Evolutionary conservation across 768 basidiomycete genomes (phyloP).

Genomic region (Myochromella boudieri): DNA sequence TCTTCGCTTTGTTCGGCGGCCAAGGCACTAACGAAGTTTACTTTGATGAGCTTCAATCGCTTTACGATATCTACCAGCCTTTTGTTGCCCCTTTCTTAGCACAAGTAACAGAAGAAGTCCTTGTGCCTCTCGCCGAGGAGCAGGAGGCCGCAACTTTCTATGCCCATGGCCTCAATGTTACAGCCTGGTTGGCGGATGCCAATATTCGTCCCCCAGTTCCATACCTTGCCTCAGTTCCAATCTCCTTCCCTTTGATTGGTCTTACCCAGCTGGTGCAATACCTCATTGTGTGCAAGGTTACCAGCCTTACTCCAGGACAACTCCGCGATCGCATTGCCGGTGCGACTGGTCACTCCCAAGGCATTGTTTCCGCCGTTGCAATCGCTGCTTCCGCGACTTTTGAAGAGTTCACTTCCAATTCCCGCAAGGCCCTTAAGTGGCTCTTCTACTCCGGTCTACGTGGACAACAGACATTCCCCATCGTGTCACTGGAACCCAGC

Average conservation of each 20-base stretch:
- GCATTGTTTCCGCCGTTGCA: constrained; percentile 90
- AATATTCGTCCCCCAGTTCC: constrained; percentile 70
- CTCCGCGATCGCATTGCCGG: constrained; percentile 76
- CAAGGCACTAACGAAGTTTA: constrained; percentile 99
- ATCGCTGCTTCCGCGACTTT: constrained; percentile 79
- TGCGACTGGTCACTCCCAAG: constrained; percentile 96
- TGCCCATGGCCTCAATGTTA: constrained; percentile 75
- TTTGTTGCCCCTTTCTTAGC: constrained; percentile 76
- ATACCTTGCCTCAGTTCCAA: constrained; percentile 90
- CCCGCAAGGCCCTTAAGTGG: constrained; percentile 84
- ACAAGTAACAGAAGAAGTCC: constrained; percentile 61
- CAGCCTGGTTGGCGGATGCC: constrained; percentile 79
- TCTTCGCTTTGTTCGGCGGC: constrained; percentile 95
- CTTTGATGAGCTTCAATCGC: constrained; percentile 90
- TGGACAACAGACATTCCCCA: constrained; percentile 92
- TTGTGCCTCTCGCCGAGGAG: constrained; percentile 67
- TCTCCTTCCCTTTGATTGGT: constrained; percentile 95
- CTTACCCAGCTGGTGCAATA: constrained; percentile 96
- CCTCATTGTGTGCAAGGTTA: constrained; percentile 73
- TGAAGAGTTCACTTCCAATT: constrained; percentile 73
- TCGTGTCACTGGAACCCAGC: constrained; percentile 83
- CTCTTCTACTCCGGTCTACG: constrained; percentile 92
- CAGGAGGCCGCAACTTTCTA: constrained; percentile 67
- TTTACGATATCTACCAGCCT: constrained; percentile 90
- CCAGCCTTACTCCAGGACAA: constrained; percentile 76